These are phyloP conservation scores for Boletellus emodensis DNA, from an alignment of 768 basidiomycete genomes.

Conservation along the genomic window DNA sequence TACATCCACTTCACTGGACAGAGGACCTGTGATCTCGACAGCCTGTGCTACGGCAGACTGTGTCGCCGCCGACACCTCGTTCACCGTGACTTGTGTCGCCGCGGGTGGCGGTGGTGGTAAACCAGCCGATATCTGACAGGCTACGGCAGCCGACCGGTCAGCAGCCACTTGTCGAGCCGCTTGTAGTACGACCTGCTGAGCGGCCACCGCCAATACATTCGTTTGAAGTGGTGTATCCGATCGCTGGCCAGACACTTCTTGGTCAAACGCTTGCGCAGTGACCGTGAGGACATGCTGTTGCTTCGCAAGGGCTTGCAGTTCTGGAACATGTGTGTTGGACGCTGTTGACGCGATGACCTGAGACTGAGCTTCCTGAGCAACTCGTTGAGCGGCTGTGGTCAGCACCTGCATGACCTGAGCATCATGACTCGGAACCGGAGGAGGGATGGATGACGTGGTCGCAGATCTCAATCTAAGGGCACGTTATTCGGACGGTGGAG, in stretches of 20 bases:
- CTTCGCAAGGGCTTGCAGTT: slow-evolving; percentile 68
- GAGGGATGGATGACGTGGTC: slow-evolving; percentile 26
- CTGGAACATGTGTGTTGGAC: slow-evolving; percentile 42
- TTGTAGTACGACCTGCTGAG: slow-evolving; percentile 77
- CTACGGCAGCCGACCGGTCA: slow-evolving; percentile 45
- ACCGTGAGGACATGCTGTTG: slow-evolving; percentile 75
- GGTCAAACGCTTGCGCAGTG: slow-evolving; percentile 73
- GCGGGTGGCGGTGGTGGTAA: slow-evolving; percentile 30
- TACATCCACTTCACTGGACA: slow-evolving; percentile 77
- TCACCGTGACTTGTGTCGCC: slow-evolving; percentile 47
- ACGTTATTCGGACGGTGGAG: slow-evolving; percentile 1
- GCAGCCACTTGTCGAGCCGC: slow-evolving; percentile 61
- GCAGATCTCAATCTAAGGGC: slow-evolving; percentile 30
- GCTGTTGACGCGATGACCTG: slow-evolving; percentile 54
- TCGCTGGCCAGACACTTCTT: slow-evolving; percentile 55
- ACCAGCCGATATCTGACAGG: slow-evolving; percentile 38
- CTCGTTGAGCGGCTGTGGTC: slow-evolving; percentile 71
- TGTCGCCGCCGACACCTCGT: slow-evolving; percentile 57
- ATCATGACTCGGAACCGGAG: slow-evolving; percentile 45
- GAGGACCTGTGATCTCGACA: slow-evolving; percentile 68
- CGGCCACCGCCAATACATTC: slow-evolving; percentile 66
- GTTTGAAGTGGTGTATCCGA: slow-evolving; percentile 44
- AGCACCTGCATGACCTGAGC: slow-evolving; percentile 76
- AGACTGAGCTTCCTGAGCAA: slow-evolving; percentile 69
- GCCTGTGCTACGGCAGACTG: slow-evolving; percentile 81